Evolutionary conservation across 805 yeast genomes (phyloP).

Genomic region (Candida maris): DNA sequence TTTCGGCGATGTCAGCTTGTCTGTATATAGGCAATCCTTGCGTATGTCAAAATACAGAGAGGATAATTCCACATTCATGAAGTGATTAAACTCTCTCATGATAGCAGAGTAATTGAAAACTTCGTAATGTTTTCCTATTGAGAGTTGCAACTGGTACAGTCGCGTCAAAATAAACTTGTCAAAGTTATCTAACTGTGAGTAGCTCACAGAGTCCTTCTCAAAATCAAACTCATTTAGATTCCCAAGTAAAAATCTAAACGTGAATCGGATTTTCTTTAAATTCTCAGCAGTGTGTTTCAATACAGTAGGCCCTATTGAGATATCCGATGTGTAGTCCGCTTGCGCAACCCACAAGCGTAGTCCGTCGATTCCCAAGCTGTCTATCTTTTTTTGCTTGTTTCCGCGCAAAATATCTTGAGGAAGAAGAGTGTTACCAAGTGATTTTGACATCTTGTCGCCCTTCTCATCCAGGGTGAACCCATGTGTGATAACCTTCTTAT

Average conservation of each 20-base stretch:
- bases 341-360: slow-evolving; percentile 88
- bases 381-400: slow-evolving; percentile 42
- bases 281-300: slow-evolving; percentile 75
- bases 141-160: slow-evolving; percentile 43
- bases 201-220: slow-evolving; percentile 31
- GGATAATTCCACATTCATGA: slow-evolving; percentile 72
- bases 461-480: slow-evolving; percentile 88
- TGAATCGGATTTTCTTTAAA: slow-evolving; percentile 75
- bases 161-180: slow-evolving; percentile 65
- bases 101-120: slow-evolving; percentile 66
- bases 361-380: slow-evolving; percentile 85
- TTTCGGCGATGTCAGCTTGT: slow-evolving; percentile 39
- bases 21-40: slow-evolving; percentile 84
- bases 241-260: slow-evolving; percentile 79
- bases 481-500: slow-evolving; percentile 75
- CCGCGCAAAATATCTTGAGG: slow-evolving; percentile 72
- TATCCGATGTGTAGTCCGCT: slow-evolving; percentile 79
- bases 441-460: slow-evolving; percentile 91
- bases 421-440: slow-evolving; percentile 74
- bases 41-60: slow-evolving; percentile 82
- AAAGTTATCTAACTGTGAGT: slow-evolving; percentile 37
- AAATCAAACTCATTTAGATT: slow-evolving; percentile 46
- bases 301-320: slow-evolving; percentile 67
- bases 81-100: slow-evolving; percentile 62
- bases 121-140: slow-evolving; percentile 44